A percentile compares a stretch with the other conserved stretches of the same genome.
Conservation (phyloP, 805 yeast genomes). For the Lipomyces oligophaga region DNA sequence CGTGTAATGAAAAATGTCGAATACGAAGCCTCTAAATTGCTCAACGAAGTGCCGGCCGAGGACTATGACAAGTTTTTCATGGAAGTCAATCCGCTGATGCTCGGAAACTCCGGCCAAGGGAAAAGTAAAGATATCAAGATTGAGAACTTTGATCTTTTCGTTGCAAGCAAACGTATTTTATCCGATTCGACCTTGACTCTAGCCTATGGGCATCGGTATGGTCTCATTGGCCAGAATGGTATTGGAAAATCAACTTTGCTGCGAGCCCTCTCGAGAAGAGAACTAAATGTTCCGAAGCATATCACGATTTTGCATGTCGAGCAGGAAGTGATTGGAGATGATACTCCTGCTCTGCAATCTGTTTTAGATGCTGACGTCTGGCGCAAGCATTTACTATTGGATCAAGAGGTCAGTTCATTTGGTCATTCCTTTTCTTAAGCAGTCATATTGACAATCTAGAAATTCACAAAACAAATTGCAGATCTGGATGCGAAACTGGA, state of each 20-base stretch:
- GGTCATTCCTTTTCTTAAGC: neutral
- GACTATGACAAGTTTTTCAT: slow-evolving; percentile 94
- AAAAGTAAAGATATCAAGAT: slow-evolving; percentile 95
- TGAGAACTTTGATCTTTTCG: slow-evolving; percentile 89
- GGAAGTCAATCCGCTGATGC: slow-evolving; percentile 90
- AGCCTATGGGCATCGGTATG: slow-evolving; percentile 90
- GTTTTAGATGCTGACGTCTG: slow-evolving; percentile 99
- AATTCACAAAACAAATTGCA: slow-evolving; percentile 58
- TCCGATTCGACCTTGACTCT: slow-evolving; percentile 83
- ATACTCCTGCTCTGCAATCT: slow-evolving; percentile 82
- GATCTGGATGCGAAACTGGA: slow-evolving; percentile 70
- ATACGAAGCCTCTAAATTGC: slow-evolving; percentile 90
- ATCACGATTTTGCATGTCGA: slow-evolving; percentile 95
- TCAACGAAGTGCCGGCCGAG: slow-evolving; percentile 53
- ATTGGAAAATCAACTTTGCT: slow-evolving; percentile 95
- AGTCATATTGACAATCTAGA: slow-evolving; percentile 1
- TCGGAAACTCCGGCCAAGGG: slow-evolving; percentile 52
- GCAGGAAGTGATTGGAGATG: slow-evolving; percentile 95
- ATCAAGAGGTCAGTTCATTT: slow-evolving; percentile 48
- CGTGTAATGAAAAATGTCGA: slow-evolving; percentile 56
- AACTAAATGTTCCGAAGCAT: slow-evolving; percentile 88
- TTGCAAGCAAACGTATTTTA: slow-evolving; percentile 88
- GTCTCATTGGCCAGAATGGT: slow-evolving; percentile 98
- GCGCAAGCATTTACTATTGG: slow-evolving; percentile 83
- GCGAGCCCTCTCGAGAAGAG: slow-evolving; percentile 90